Base-by-base conservation (phyloP, 345 rosid genomes). In the Syzygium oleosum region DNA sequence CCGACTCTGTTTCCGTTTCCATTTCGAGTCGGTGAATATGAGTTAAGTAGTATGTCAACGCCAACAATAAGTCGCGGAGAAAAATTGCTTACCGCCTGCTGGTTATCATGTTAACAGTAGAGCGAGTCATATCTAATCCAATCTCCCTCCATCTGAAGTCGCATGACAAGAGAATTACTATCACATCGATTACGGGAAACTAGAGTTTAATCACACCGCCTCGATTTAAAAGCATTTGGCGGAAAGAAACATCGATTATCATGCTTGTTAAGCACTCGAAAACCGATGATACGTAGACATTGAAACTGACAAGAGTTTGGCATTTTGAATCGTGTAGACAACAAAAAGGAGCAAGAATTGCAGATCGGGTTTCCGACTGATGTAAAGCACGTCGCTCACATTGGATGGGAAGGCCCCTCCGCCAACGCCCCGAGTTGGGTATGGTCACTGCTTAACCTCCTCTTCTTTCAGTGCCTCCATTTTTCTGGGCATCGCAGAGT, bases 341-440 rank as follows among this genome's bases (percentile, higher is more conserved):
- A 94, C 68, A 94, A 89, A 22, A 93, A 95, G 85, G 98, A 95
- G 87, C 88, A 85, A 52, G 95, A 92, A 43, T 88, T 95, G 85
- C 90, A 94, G 85, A 96, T 96, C 58, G 99, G 97, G 56, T 85
- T 89, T 41, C 98, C 99, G 25, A 96, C 95, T 54, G 96, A 96
- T 91, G 99, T 96, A 84, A 95, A 94, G 87, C 99, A 95, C 89
- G 92, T 96, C 12, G 95, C 98, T 31, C 98, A 96, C 87, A 92
- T 96, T 41, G 99, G 97, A 87, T 88, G 91, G 88, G 96, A 94
- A 34, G 96, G 97, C 86, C 94, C 96, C 5, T 90, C 93, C 29
- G 54, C 91, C 58, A 88, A 68, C 86, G 9, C 84, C 10, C 98
- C 96, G 34, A 95, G 92, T 91, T 95, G 98, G 99, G 99, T 94